phyloP scores from a whole-genome alignment of 2,329 filamentous ascomycete species.

The Penicillium sp. region DNA sequence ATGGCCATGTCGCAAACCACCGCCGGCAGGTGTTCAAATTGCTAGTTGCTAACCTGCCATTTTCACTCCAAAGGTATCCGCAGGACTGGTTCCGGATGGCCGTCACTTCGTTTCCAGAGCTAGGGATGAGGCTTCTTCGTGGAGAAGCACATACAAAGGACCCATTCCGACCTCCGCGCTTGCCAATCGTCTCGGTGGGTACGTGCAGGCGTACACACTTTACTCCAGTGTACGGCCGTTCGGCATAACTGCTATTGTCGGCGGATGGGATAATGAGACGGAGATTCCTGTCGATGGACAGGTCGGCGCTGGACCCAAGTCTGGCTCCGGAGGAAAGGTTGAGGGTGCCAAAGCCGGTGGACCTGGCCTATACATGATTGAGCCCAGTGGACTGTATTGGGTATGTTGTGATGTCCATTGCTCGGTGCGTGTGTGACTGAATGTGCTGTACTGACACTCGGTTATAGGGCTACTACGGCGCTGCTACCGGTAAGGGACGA shows the following conservation, averaged over 20 bases:
- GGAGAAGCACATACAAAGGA: constrained; percentile 90
- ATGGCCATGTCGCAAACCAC: background rate
- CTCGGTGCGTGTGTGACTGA: background rate
- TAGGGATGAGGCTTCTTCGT: constrained; percentile 85
- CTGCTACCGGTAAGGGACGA: constrained; percentile 92
- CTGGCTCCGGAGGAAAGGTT: constrained; percentile 79
- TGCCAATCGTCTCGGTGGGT: constrained; percentile 88
- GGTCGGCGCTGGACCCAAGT: constrained; percentile 74
- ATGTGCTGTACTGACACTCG: constrained; percentile 26
- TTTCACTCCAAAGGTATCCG: constrained; percentile 65
- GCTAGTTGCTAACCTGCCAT: background rate
- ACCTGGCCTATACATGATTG: constrained; percentile 96
- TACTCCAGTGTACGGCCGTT: constrained; percentile 97
- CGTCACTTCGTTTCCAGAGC: constrained; percentile 92
- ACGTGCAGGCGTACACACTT: constrained; percentile 94
- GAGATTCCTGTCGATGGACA: constrained; percentile 85
- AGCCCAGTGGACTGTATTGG: constrained; percentile 96
- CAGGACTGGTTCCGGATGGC: constrained; percentile 90
- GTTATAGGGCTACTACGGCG: constrained; percentile 82
- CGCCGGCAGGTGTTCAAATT: background rate
- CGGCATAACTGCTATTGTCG: constrained; percentile 90
- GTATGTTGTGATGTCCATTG: constrained; percentile 39
- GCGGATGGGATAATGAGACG: constrained; percentile 85
- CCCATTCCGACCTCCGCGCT: constrained; percentile 87
- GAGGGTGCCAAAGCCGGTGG: constrained; percentile 75